Conservation (phyloP, 2,329 filamentous ascomycete genomes). For the Rasamsonia emersonii region DNA sequence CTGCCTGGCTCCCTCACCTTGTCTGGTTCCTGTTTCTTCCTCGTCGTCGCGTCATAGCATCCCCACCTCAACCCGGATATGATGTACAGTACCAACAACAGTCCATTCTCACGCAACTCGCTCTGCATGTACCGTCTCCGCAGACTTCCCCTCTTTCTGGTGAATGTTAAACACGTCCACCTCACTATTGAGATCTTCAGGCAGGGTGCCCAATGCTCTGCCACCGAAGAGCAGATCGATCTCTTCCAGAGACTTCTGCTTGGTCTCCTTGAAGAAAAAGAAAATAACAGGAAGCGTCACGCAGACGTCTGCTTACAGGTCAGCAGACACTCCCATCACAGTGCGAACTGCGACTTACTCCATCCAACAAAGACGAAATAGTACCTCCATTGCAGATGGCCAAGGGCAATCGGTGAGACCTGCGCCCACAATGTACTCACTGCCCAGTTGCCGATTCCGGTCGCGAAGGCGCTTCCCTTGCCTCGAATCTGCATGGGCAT, state of each 20-base stretch:
- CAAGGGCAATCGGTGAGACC: constrained; percentile 46
- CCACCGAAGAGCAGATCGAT: constrained; percentile 52
- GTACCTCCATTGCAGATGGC: constrained; percentile 44
- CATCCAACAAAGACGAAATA: constrained; percentile 52
- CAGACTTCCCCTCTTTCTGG: background rate
- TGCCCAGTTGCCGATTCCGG: constrained; percentile 51
- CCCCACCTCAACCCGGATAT: no score
- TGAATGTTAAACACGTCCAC: constrained; percentile 1
- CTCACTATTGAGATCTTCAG: constrained; percentile 24
- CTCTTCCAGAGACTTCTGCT: constrained; percentile 47
- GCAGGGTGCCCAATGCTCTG: constrained; percentile 39
- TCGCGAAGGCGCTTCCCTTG: constrained; percentile 50
- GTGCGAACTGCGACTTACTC: constrained; percentile 32
- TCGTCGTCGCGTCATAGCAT: no score
- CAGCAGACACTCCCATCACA: no score
- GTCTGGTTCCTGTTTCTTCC: no score
- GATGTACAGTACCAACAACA: no score
- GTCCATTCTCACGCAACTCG: no score
- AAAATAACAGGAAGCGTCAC: constrained; percentile 38
- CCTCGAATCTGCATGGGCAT: constrained; percentile 59
- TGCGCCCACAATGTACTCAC: constrained; percentile 53
- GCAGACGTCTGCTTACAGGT: constrained; percentile 18
- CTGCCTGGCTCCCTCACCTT: no score
- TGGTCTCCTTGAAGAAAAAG: constrained; percentile 48
- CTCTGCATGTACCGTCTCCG: no score